Base-by-base conservation (phyloP, 352 stramenopile genomes). In the Phytophthora pluvialis region DNA sequence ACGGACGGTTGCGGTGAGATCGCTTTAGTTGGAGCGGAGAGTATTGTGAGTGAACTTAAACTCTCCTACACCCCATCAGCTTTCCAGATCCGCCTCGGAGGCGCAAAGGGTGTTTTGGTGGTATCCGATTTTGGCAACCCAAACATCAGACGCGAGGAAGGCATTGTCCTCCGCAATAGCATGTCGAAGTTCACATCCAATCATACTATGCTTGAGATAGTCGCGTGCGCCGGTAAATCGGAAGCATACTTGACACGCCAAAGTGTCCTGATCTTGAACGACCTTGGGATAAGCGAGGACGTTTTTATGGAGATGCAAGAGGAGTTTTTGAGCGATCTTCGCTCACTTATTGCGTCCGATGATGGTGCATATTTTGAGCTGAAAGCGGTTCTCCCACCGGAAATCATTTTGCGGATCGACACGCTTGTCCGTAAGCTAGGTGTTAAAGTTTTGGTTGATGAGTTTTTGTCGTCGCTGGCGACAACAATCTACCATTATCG, bases 1-100 rank as follows among this genome's bases (percentile, higher is more conserved):
- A 92, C 80, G 0, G 86, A 94, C 55, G 86, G 86, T 3, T 94
- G 83, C 28, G 86, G 86, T 13, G 77, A 94, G 42, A 91, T 94
- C 44, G 70, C 52, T 28, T 18, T 2, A 15, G 5, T 62, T 42
- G 81, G 77, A 3, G 86, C 80, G 1, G 29, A 54, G 26, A 62
- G 29, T 16, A 73, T 94, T 48, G 72, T 80, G 0, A 66, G 46
- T 0, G 56, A 68, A 9, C 64, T 94, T 2, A 51, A 76, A 21
- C 62, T 92, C 2, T 46, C 40, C 0, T 69, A 53, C 26, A 70
- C 78, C 0, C 86, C 83, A 26, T 89, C 83, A 7, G 81, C 81
- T 38, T 92, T 94, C 33, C 86, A 94, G 55, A 90, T 94, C 39
- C 86, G 86, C 15, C 53, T 91, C 1, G 81, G 72, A 50, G 86